phyloP scores from a whole-genome alignment of 2,329 filamentous ascomycete species.

The Trichocomaceae sp. region DNA sequence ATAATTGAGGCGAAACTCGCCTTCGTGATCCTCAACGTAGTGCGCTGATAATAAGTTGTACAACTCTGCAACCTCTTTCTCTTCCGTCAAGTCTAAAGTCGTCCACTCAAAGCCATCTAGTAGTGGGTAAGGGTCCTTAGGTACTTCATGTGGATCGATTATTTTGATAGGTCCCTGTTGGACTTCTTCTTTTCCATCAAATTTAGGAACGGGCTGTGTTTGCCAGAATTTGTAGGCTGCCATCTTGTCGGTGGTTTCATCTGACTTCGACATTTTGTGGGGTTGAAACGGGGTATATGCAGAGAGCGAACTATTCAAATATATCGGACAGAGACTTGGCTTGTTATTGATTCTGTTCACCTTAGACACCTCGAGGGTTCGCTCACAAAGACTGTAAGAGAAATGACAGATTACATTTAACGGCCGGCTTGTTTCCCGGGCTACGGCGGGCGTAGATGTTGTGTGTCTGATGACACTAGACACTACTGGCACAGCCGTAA shows the following conservation, averaged over 20 bases:
- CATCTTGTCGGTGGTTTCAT: constrained; percentile 93
- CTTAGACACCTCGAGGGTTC: too few species aligned
- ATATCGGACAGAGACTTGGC: neutral
- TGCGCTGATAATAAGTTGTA: constrained; percentile 86
- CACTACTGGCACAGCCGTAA: too few species aligned
- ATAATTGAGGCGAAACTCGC: constrained; percentile 97
- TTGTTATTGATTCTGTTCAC: neutral
- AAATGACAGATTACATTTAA: too few species aligned
- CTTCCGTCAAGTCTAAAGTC: constrained; percentile 74
- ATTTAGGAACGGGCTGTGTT: constrained; percentile 88
- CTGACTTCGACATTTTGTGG: constrained; percentile 54
- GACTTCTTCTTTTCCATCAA: constrained; percentile 54
- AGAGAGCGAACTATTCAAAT: neutral
- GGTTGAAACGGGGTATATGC: too few species aligned
- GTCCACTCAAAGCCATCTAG: constrained; percentile 90
- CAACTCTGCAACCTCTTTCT: constrained; percentile 75
- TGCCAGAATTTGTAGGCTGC: constrained; percentile 97
- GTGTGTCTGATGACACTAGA: too few species aligned
- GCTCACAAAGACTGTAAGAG: too few species aligned
- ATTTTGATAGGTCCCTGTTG: constrained; percentile 78
- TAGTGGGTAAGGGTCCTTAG: constrained; percentile 69
- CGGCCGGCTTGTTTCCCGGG: too few species aligned
- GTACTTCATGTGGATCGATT: constrained; percentile 69
- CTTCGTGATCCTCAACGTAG: constrained; percentile 95
- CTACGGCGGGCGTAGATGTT: too few species aligned